These are phyloP conservation scores for Coprinopsis strossmayeri DNA, from an alignment of 768 basidiomycete genomes.

Conservation along the genomic window DNA sequence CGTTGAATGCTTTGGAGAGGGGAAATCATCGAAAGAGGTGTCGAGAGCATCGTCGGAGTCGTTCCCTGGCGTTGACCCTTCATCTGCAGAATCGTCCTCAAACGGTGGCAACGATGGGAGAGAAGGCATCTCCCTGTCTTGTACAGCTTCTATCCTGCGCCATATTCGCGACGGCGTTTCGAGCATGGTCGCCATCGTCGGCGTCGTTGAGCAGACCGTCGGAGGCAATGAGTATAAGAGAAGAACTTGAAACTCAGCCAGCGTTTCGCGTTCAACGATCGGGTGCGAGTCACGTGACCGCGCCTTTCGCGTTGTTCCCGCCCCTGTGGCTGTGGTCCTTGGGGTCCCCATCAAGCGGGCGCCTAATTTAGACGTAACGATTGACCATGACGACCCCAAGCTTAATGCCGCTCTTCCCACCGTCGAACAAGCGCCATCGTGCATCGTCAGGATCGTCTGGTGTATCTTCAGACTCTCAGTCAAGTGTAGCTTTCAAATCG, in stretches of 20 bases:
- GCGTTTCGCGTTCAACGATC: constrained; percentile 7
- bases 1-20: constrained; percentile 60
- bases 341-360: not conserved
- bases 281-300: constrained; percentile 5
- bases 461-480: not conserved
- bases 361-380: not conserved
- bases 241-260: not conserved
- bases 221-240: not conserved
- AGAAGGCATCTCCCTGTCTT: constrained; percentile 74
- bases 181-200: constrained; percentile 42
- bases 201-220: not conserved
- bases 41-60: constrained; percentile 32
- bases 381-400: not conserved
- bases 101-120: constrained; percentile 70
- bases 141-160: constrained; percentile 75
- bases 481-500: not conserved
- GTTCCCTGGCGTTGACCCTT: constrained; percentile 21
- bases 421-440: not conserved
- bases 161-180: constrained; percentile 85
- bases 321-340: not conserved
- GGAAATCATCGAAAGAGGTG: constrained; percentile 33
- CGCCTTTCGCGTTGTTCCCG: not conserved
- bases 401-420: not conserved
- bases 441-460: constrained; percentile 2
- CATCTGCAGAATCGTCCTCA: constrained; percentile 59